These are phyloP conservation scores for Tympanopsis confertula DNA, from an alignment of 2,329 filamentous ascomycete genomes.

Conservation along the genomic window DNA sequence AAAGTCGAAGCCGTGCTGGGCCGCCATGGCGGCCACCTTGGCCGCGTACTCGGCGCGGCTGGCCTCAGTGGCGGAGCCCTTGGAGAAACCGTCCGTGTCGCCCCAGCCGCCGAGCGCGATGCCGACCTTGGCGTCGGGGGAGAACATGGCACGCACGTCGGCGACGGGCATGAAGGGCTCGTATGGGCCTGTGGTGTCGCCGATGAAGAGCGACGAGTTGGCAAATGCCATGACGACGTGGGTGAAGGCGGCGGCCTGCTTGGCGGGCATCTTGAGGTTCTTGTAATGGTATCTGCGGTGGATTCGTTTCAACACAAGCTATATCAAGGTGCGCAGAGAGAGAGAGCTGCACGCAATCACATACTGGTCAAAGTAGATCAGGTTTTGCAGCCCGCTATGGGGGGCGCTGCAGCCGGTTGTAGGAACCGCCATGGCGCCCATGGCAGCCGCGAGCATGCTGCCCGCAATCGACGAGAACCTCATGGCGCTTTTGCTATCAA, in stretches of 20 bases:
- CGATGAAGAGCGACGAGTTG: slow-evolving; percentile 12
- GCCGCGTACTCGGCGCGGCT: slow-evolving; percentile 26
- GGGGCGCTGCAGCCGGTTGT: not conserved
- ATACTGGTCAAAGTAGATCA: slow-evolving; percentile 8
- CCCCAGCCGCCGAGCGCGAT: slow-evolving; percentile 36
- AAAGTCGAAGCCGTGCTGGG: slow-evolving; percentile 29
- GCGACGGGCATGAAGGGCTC: slow-evolving; percentile 11
- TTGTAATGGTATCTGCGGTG: slow-evolving; percentile 5
- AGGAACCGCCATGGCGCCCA: not conserved
- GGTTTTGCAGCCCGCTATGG: slow-evolving; percentile 3
- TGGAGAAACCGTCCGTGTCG: not conserved
- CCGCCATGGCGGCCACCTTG: slow-evolving; percentile 29
- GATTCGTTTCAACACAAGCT: not conserved
- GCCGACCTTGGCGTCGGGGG: slow-evolving; percentile 28
- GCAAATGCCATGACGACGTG: slow-evolving; percentile 17
- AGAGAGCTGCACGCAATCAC: not conserved
- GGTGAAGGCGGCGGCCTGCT: slow-evolving; percentile 12
- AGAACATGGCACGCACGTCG: slow-evolving; percentile 22
- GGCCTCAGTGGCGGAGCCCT: slow-evolving; percentile 21
- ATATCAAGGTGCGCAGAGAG: not conserved
- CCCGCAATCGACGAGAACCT: too few species aligned
- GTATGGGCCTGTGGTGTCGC: slow-evolving; percentile 9
- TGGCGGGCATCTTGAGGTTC: slow-evolving; percentile 2
- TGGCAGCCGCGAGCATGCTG: too few species aligned
- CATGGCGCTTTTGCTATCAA: too few species aligned